These are phyloP conservation scores for Monoraphidium neglectum DNA, from an alignment of 139 green algal species.

Conservation along the genomic window DNA sequence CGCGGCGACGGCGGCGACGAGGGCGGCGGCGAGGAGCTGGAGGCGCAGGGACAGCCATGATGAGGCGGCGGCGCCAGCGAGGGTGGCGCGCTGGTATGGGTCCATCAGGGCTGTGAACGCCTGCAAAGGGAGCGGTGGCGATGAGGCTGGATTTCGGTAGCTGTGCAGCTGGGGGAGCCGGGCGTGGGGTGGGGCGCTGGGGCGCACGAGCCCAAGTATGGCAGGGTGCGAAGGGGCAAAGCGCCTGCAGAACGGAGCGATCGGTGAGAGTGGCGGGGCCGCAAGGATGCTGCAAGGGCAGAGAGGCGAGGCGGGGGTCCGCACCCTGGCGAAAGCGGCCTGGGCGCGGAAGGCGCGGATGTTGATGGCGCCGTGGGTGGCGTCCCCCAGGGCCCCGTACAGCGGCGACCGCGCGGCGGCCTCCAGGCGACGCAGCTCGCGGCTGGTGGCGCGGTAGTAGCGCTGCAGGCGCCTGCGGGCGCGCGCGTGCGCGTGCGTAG, in stretches of 20 bases:
- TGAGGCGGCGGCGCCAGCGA: constrained; percentile 34
- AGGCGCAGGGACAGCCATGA: constrained; percentile 81
- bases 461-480: constrained; percentile 53
- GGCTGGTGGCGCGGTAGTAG: constrained; percentile 60
- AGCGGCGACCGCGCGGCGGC: constrained; percentile 65
- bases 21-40: constrained; percentile 74
- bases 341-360: constrained; percentile 61
- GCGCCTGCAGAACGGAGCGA: too few relatives aligned
- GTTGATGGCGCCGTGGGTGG: constrained; percentile 39
- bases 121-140: not conserved
- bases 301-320: too few relatives aligned
- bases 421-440: constrained; percentile 80
- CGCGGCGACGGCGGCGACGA: constrained; percentile 61
- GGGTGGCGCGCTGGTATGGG: constrained; percentile 9
- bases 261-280: not conserved
- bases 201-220: too few relatives aligned
- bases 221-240: too few relatives aligned
- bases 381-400: constrained; percentile 66
- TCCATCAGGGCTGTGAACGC: constrained; percentile 11
- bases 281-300: too few relatives aligned
- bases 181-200: too few relatives aligned
- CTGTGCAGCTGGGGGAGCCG: too few relatives aligned
- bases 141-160: too few relatives aligned
- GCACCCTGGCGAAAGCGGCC: constrained; percentile 41
- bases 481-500: not conserved